phyloP scores from a whole-genome alignment of 1,139 yeast species.

The Yarrowia galli region DNA sequence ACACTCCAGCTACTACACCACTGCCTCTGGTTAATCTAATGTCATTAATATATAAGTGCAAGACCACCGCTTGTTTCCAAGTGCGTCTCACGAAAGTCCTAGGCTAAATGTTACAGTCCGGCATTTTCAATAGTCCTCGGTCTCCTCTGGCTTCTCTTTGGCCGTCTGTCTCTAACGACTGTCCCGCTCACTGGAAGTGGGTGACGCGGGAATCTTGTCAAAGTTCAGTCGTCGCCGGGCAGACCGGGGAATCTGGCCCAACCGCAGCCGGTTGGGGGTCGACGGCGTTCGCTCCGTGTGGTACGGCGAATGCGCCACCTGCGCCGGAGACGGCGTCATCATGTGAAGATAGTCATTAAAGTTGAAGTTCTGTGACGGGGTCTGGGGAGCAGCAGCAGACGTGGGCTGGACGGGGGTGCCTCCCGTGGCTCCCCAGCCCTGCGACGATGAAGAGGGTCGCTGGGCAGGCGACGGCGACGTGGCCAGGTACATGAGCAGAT shows the following conservation, averaged over 20 bases:
- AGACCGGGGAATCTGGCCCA: conserved; percentile 42
- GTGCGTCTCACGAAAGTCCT: conserved; percentile 1
- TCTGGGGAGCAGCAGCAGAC: conserved; percentile 46
- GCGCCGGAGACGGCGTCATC: conserved; percentile 73
- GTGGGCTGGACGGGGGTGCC: conserved; percentile 39
- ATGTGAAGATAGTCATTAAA: conserved; percentile 83
- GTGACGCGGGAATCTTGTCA: conserved; percentile 39
- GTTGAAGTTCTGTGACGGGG: conserved; percentile 67
- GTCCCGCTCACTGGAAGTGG: conserved; percentile 19
- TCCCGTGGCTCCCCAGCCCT: conserved; percentile 36
- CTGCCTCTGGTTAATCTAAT: conserved; percentile 9
- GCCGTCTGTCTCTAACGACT: conserved; percentile 1
- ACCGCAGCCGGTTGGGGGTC: conserved; percentile 40
- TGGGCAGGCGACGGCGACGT: conserved; percentile 82
- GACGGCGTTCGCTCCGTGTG: conserved; percentile 34
- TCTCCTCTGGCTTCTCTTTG: too few relatives aligned
- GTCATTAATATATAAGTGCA: conserved; percentile 30
- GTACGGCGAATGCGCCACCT: conserved; percentile 40
- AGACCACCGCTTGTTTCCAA: background rate
- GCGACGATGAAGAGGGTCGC: conserved; percentile 43
- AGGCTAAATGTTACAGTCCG: conserved; percentile 4
- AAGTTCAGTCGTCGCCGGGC: conserved; percentile 43
- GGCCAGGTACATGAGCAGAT: conserved; percentile 78
- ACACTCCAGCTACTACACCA: too few relatives aligned
- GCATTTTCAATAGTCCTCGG: background rate